Evolutionary conservation across 805 yeast genomes (phyloP).

Genomic region (Saitoella complicata): DNA sequence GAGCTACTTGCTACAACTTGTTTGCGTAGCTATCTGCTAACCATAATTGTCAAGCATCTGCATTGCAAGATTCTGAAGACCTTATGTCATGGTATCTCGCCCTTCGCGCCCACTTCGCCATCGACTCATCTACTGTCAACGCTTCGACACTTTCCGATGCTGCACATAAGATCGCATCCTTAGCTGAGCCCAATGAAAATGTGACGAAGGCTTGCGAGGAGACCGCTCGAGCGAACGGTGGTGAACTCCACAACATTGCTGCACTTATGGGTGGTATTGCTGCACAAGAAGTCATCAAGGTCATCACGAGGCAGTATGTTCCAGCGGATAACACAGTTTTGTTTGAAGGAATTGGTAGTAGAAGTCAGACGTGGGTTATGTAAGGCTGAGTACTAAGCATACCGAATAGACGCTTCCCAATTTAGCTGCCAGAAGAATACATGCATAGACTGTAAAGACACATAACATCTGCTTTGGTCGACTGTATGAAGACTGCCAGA

Average conservation of each 20-base stretch:
- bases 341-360: conserved; percentile 54
- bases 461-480: no score
- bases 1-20: background rate
- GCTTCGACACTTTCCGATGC: background rate
- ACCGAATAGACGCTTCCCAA: no score
- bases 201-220: conserved; percentile 6
- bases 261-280: conserved; percentile 72
- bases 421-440: no score
- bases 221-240: conserved; percentile 18
- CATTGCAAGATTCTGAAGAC: background rate
- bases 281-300: conserved; percentile 69
- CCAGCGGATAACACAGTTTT: conserved; percentile 57
- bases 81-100: conserved; percentile 1
- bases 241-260: conserved; percentile 39
- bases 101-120: background rate
- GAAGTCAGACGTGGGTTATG: conserved; percentile 17
- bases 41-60: no score
- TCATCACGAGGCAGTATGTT: conserved; percentile 56
- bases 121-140: background rate
- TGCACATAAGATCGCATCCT: no score
- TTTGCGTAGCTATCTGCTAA: no score
- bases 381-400: no score
- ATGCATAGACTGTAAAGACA: no score
- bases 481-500: no score
- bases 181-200: background rate